Conservation (phyloP, 2,329 filamentous ascomycete species). For the Diaporthe citri region DNA sequence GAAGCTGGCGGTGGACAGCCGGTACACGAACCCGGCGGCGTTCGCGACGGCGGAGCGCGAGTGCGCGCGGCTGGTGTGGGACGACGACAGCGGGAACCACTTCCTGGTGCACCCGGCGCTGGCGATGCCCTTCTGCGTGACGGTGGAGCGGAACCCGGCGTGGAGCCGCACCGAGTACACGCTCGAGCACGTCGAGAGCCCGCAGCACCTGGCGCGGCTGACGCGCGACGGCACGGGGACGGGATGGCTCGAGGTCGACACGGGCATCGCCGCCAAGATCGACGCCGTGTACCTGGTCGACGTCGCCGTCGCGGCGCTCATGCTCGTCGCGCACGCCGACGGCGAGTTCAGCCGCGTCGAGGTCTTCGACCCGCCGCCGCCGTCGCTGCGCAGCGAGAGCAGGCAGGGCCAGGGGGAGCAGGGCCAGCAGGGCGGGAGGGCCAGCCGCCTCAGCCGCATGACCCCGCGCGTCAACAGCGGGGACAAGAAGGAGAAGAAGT, state of each 20-base stretch:
- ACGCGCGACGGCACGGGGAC: constrained; percentile 70
- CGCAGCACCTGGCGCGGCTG: constrained; percentile 70
- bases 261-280: constrained; percentile 68
- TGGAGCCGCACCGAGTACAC: constrained; percentile 74
- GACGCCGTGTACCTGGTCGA: constrained; percentile 73
- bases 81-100: constrained; percentile 69
- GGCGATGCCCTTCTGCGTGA: constrained; percentile 72
- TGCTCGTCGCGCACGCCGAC: constrained; percentile 70
- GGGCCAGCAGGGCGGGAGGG: constrained; percentile 44
- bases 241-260: constrained; percentile 73
- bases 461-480: constrained; percentile 44
- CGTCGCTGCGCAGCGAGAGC: constrained; percentile 48
- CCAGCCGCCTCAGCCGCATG: constrained; percentile 49
- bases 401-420: constrained; percentile 37
- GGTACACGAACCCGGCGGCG: constrained; percentile 69
- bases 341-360: constrained; percentile 65
- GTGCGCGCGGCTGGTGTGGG: constrained; percentile 79
- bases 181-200: constrained; percentile 74
- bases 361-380: constrained; percentile 69
- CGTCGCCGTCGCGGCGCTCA: constrained; percentile 70
- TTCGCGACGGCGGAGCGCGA: constrained; percentile 75
- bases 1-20: constrained; percentile 69
- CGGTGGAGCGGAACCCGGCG: constrained; percentile 68
- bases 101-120: constrained; percentile 75
- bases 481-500: constrained; percentile 41